A percentile compares a stretch with the other conserved stretches of the same genome.
Evolutionary conservation across 2,329 filamentous ascomycete species (phyloP).

Genomic region (Didymella segeticola): DNA sequence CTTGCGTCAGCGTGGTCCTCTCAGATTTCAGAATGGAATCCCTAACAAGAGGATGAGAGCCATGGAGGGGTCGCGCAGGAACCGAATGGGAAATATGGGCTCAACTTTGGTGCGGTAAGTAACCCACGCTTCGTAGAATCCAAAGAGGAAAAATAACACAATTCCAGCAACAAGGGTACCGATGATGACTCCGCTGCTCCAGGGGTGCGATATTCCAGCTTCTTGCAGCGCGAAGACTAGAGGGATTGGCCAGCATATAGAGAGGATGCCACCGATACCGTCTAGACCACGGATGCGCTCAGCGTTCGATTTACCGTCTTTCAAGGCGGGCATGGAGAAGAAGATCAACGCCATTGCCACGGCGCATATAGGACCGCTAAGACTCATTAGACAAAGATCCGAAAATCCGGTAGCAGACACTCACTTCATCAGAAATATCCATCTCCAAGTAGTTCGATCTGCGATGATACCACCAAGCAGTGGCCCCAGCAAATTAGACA

Average conservation of each 20-base stretch:
- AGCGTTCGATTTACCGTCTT: conserved; percentile 33
- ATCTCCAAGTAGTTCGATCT: conserved; percentile 52
- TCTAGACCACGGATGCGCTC: conserved; percentile 41
- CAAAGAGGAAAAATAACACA: conserved; percentile 33
- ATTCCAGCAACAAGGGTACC: conserved; percentile 38
- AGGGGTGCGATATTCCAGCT: conserved; percentile 32
- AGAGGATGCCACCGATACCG: conserved; percentile 37
- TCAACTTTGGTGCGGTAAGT: conserved; percentile 33
- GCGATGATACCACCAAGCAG: conserved; percentile 55
- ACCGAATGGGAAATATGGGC: conserved; percentile 38
- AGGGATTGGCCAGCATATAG: conserved; percentile 40
- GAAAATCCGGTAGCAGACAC: background rate
- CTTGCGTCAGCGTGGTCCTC: background rate
- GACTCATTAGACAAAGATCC: background rate
- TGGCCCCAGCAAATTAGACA: conserved; percentile 54
- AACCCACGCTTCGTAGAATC: conserved; percentile 38
- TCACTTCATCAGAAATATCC: conserved; percentile 59
- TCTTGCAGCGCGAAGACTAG: conserved; percentile 44
- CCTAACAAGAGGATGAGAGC: conserved; percentile 33
- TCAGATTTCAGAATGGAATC: no score
- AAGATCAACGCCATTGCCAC: conserved; percentile 32
- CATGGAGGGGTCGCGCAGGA: conserved; percentile 33
- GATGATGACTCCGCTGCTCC: conserved; percentile 39
- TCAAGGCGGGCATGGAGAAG: conserved; percentile 34
- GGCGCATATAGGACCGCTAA: conserved; percentile 32